Percentiles rank a stretch among this genome's conserved stretches.
phyloP scores from a whole-genome alignment of 805 yeast species.

The Candida nemodendra region DNA sequence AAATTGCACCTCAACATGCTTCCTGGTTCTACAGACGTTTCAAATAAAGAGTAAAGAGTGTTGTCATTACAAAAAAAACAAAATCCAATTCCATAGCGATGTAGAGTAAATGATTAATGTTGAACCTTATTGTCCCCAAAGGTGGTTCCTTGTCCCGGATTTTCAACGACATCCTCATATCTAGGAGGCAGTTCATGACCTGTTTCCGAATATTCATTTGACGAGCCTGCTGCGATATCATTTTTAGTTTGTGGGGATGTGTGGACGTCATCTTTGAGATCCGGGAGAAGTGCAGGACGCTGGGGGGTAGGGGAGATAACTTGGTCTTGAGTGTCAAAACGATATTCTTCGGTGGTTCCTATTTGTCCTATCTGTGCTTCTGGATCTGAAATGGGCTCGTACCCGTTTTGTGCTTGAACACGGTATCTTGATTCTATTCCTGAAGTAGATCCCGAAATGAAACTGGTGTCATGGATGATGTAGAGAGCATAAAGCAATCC shows the following conservation, averaged over 20 bases:
- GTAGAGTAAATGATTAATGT: background rate
- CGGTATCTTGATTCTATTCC: conserved; percentile 18
- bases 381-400: conserved; percentile 2
- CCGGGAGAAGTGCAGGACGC: conserved; percentile 3
- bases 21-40: too few species aligned
- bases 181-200: conserved; percentile 17
- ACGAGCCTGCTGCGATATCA: conserved; percentile 7
- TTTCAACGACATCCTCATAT: conserved; percentile 19
- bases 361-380: too few species aligned
- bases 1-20: too few species aligned
- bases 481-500: conserved; percentile 52
- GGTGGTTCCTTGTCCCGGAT: conserved; percentile 7
- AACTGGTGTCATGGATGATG: conserved; percentile 35
- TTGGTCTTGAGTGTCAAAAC: too few species aligned
- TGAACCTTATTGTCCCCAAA: conserved; percentile 28
- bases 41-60: too few species aligned
- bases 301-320: conserved; percentile 8
- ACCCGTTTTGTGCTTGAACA: too few species aligned
- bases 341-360: too few species aligned
- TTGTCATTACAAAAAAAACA: too few species aligned
- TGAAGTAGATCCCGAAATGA: conserved; percentile 22
- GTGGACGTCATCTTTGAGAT: background rate
- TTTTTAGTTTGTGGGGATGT: background rate
- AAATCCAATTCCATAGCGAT: too few species aligned
- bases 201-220: conserved; percentile 3